Base-by-base conservation (phyloP, 768 basidiomycete genomes). In the Naganishia onofrii region DNA sequence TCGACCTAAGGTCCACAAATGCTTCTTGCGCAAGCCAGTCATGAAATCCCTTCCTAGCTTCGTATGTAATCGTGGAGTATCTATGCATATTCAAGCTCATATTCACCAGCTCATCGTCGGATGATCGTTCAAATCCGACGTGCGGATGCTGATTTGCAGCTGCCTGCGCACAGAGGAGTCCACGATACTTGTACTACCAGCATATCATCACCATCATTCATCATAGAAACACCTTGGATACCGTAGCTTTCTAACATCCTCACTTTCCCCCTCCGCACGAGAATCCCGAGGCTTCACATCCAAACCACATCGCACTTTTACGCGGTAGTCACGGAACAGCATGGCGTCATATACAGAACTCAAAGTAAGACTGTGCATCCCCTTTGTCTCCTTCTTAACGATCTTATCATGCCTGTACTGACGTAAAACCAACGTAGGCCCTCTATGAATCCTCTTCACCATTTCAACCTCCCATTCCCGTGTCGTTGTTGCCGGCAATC, bases 381-480 rank as follows among this genome's bases (percentile, higher is more conserved):
- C 32, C 23, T 44, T 42, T 23, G n/a, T 21, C 26, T 42, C 15
- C 42, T 7, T 42, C 0, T 46, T 46, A 12, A 13, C 19, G 8
- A 6, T 38, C 7, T 5, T 19, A 29, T 34, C 19, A 12, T 34
- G 7, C n/a, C 38, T 10, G 42, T 36, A 42, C 36, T 42, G 23
- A 29, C 38, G 8, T 7, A 28, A 13, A n/a, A 44, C 23, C 34
- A 2, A 57, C 52, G 56, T 76, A 87, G 91, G 83, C 85, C 38
- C 82, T 90, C 71, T 88, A 92, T 83, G 83, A 82, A 55, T 79
- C 87, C 0, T 82, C 88, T 34, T 89, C 91, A 2, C 77, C 90
- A 0, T 95, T 93, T 81, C 71, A 84, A 2, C 91, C 93, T 23
- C 79, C 85, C 74, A 79, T 94, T 65, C 83, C 90, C n/a, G 86